A percentile compares a stretch with the other conserved stretches of the same genome.
These are phyloP conservation scores for Suhomyces anneliseae DNA, from an alignment of 1,139 yeast species.

Conservation along the genomic window DNA sequence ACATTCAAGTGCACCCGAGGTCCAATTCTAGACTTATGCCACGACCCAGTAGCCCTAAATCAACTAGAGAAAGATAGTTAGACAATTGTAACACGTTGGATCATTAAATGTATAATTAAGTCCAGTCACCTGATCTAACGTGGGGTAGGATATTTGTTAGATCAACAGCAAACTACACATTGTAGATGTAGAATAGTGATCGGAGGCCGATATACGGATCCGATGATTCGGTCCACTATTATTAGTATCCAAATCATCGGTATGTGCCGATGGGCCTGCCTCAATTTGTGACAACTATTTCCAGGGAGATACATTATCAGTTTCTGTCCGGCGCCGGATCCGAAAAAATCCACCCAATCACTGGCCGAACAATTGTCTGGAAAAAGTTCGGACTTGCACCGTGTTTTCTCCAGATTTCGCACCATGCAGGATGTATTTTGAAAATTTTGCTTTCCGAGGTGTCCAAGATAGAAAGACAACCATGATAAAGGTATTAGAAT, in stretches of 20 bases:
- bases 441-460: slow-evolving; percentile 10
- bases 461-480: not conserved
- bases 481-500: not conserved
- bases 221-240: too few species aligned
- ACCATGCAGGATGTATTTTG: slow-evolving; percentile 11
- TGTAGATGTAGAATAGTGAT: too few species aligned
- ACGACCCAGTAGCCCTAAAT: too few species aligned
- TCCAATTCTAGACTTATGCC: not conserved
- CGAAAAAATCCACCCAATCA: slow-evolving; percentile 9
- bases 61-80: too few species aligned
- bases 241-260: not conserved
- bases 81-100: too few species aligned
- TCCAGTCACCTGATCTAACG: too few species aligned
- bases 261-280: not conserved
- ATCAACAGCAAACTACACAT: too few species aligned
- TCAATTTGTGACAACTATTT: not conserved
- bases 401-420: slow-evolving; percentile 14
- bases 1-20: not conserved
- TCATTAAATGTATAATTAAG: too few species aligned
- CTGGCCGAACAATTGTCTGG: slow-evolving; percentile 8
- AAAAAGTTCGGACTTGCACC: slow-evolving; percentile 13
- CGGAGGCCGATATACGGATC: too few species aligned
- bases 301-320: not conserved
- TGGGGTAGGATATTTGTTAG: too few species aligned
- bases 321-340: slow-evolving; percentile 8